These are phyloP conservation scores for Dicorynia guianensis DNA, from an alignment of 306 rosid species.

Conservation along the genomic window DNA sequence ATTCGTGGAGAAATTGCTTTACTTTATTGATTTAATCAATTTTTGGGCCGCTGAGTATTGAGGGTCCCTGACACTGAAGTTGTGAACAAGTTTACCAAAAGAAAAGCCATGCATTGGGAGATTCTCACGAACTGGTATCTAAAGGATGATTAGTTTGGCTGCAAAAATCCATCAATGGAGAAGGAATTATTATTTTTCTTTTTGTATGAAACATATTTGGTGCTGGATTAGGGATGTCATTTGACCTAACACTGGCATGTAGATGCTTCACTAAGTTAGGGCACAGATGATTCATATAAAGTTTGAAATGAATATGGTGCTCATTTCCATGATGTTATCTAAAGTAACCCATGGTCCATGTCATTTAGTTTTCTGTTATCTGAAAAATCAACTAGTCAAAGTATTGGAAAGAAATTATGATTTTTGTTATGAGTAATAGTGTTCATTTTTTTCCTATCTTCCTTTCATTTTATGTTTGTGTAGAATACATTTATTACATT, in stretches of 20 bases:
- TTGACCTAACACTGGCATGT: background rate
- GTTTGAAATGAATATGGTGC: background rate
- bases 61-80: background rate
- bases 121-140: background rate
- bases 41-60: constrained; percentile 13
- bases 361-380: constrained; percentile 4
- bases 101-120: background rate
- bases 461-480: background rate
- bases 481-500: constrained; percentile 3
- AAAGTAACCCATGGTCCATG: background rate
- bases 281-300: background rate
- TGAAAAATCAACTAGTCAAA: background rate
- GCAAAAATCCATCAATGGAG: background rate
- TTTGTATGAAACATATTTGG: background rate
- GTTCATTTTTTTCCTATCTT: background rate
- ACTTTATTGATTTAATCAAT: background rate
- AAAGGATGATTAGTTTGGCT: background rate
- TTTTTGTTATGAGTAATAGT: constrained; percentile 7
- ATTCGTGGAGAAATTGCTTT: background rate
- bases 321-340: constrained; percentile 6
- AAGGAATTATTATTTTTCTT: background rate
- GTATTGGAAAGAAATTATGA: constrained; percentile 13
- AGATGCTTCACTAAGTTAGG: background rate
- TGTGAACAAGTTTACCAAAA: background rate
- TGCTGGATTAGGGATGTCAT: constrained; percentile 8